These are phyloP conservation scores for Arbutus unedo DNA, from an alignment of 148 eudicot genomes.

Conservation along the genomic window DNA sequence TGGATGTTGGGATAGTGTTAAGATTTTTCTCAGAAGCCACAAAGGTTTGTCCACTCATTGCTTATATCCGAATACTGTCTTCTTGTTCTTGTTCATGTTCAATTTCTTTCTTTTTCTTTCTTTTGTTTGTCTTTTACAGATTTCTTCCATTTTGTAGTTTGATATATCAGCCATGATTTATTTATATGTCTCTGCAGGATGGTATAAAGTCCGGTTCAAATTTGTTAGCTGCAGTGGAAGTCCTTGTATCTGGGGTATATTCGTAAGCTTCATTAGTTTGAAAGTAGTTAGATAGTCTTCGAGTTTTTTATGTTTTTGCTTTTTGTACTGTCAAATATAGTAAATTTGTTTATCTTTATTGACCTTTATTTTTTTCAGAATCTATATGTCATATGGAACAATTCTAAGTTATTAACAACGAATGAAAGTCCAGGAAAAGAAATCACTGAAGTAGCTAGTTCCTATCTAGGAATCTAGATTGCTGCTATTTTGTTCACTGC, in stretches of 20 bases:
- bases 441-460: not conserved
- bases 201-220: constrained; percentile 79
- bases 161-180: not conserved
- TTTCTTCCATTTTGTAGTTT: not conserved
- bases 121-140: not conserved
- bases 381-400: not conserved
- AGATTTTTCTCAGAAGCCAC: constrained; percentile 71
- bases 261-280: constrained; percentile 16
- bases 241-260: constrained; percentile 94
- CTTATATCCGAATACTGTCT: constrained; percentile 5
- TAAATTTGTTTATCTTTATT: not conserved
- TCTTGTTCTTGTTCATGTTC: constrained; percentile 8
- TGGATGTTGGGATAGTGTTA: constrained; percentile 70
- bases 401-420: not conserved
- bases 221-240: constrained; percentile 78
- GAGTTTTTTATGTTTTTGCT: not conserved
- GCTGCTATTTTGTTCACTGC: not conserved
- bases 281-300: not conserved
- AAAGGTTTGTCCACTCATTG: constrained; percentile 51
- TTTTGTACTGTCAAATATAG: not conserved
- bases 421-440: not conserved
- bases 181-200: constrained; percentile 52
- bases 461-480: not conserved
- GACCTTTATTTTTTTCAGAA: not conserved
- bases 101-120: not conserved